Evolutionary conservation across 148 eudicot species (phyloP).

Genomic region (Camellia sinensis): DNA sequence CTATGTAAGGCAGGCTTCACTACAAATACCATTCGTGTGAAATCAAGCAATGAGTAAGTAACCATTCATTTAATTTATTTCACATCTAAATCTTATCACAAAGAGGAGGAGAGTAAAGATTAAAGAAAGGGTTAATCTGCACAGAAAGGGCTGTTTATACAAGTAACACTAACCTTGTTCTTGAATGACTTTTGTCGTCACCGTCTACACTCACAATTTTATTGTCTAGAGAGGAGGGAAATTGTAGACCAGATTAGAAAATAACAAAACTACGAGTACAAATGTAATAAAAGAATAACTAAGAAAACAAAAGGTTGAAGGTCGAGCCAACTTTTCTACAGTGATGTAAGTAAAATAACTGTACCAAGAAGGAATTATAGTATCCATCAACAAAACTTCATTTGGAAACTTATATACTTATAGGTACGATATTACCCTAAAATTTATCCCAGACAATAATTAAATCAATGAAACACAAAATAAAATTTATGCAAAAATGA

Average conservation of each 20-base stretch:
- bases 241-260: not conserved
- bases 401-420: not conserved
- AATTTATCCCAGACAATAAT: no score
- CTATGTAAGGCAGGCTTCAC: not conserved
- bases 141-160: not conserved
- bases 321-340: conserved; percentile 53
- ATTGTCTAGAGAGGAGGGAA: conserved; percentile 29
- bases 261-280: not conserved
- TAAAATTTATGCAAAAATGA: no score
- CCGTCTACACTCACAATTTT: conserved; percentile 23
- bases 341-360: conserved; percentile 69
- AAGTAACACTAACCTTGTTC: conserved; percentile 47
- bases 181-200: conserved; percentile 29
- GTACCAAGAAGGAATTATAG: conserved; percentile 15
- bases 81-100: not conserved
- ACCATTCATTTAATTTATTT: not conserved
- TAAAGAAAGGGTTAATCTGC: not conserved
- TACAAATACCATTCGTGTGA: not conserved
- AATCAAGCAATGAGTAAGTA: not conserved
- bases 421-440: no score
- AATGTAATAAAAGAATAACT: not conserved
- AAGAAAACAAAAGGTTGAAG: not conserved
- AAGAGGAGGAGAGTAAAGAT: conserved; percentile 6
- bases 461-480: no score
- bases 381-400: not conserved